Base-by-base conservation (phyloP, 768 basidiomycete genomes). In the Lenzites betulinus region DNA sequence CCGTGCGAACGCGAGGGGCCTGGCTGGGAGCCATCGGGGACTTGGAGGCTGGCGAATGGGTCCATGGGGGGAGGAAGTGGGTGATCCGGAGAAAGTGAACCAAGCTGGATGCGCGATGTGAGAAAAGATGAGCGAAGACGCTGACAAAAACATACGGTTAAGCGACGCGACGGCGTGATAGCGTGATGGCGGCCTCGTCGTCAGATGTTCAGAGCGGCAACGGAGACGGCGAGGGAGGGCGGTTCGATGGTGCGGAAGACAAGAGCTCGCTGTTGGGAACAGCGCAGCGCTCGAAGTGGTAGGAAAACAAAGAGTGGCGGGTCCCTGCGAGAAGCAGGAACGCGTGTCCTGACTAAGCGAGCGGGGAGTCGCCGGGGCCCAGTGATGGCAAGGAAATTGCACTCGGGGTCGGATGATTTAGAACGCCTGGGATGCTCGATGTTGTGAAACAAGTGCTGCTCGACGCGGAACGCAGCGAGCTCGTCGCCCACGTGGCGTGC, bases 1-100 rank as follows among this genome's bases (percentile, higher is more conserved):
- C 71, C 70, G 20, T 76, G 67, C 30, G 77, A 75, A 36, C 81
- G 77, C 44, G 83, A 83, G 26, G 80, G 77, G 39, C 79, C 78
- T 20, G 79, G 67, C 59, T 79, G 67, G 12, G 78, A 73, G 12
- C 71, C 54, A 46, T 80, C 79, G 15, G 80, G 80, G 30, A 81
- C 78, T 68, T 81, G 80, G 18, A 82, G 75, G 35, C 65, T 70
- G 46, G 66, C 57, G 65, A 67, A 68, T 15, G 70, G 63, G 46
- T 75, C 72, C 73, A 73, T 73, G 67, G 54, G 9, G 51, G 36
- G 41, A n/a, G 46, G 39, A 15, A 38, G 20, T 16, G 49, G 25
- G 54, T 13, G 62, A 54, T 51, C 49, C 44, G 56, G 49, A 28
- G 57, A 59, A 63, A 42, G 47, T 36, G 57, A 63, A 59, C 62